A percentile compares a stretch with the other conserved stretches of the same genome.
phyloP scores from a whole-genome alignment of 2,329 filamentous ascomycete genomes.

The Pseudophaeomoniella oleicola region DNA sequence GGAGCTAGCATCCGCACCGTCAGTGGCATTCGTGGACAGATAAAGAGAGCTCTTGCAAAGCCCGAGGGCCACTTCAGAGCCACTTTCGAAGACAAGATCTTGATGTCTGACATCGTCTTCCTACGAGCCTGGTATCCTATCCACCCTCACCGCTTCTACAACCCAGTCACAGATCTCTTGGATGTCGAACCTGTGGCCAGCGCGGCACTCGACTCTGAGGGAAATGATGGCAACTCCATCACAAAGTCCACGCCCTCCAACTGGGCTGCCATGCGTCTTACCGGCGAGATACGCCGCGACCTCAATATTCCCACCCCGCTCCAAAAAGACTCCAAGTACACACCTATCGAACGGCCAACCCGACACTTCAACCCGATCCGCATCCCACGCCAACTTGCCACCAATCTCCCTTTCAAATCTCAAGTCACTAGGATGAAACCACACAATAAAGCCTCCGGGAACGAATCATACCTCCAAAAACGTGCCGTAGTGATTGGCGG shows the following conservation, averaged over 20 bases:
- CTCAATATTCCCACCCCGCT: constrained; percentile 62
- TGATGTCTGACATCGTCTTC: constrained; percentile 95
- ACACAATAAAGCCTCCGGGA: constrained; percentile 44
- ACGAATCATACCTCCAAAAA: constrained; percentile 84
- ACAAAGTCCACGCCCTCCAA: constrained; percentile 22
- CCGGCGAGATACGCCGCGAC: constrained; percentile 74
- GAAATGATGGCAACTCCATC: constrained; percentile 10
- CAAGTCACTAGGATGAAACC: constrained; percentile 74
- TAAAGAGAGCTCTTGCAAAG: constrained; percentile 86
- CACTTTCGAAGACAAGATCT: constrained; percentile 96
- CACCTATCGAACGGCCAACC: constrained; percentile 40
- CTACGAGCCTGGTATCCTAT: constrained; percentile 93
- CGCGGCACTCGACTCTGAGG: constrained; percentile 6
- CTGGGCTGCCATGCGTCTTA: constrained; percentile 89
- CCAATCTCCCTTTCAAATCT: constrained; percentile 79
- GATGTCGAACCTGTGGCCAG: constrained; percentile 30
- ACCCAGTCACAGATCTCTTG: constrained; percentile 84
- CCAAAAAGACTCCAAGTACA: constrained; percentile 75
- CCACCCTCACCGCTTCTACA: constrained; percentile 91
- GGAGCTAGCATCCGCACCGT: constrained; percentile 92
- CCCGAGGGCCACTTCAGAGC: constrained; percentile 93
- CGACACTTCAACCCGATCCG: constrained; percentile 60
- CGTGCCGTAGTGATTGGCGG: constrained; percentile 73
- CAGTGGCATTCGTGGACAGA: constrained; percentile 86
- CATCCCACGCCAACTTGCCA: constrained; percentile 41